Conservation (phyloP, 257 asterid species). For the Penstemon barbatus region DNA sequence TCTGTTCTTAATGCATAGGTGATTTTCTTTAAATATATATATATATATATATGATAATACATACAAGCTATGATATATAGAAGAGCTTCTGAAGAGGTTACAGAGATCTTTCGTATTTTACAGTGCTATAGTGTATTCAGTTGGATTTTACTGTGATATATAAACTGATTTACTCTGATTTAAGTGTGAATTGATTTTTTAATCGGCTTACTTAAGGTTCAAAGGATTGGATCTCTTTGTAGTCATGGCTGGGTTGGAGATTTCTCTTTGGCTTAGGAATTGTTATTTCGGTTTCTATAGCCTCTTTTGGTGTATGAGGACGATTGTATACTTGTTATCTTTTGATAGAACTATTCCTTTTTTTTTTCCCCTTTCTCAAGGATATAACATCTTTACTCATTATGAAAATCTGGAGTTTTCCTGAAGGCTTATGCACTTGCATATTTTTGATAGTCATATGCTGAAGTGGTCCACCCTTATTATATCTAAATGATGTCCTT, state of each 20-base stretch:
- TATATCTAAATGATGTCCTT: background rate
- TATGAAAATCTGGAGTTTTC: background rate
- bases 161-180: conserved; percentile 2
- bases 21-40: background rate
- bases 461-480: conserved; percentile 1
- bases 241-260: too few relatives aligned
- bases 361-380: background rate
- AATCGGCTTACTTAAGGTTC: background rate
- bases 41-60: background rate
- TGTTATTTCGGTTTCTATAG: too few relatives aligned
- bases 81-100: conserved; percentile 5
- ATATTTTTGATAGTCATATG: conserved; percentile 14
- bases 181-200: conserved; percentile 8
- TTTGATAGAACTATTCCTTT: background rate
- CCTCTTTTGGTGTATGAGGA: too few relatives aligned
- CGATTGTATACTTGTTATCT: background rate
- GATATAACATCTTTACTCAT: background rate
- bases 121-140: too few relatives aligned
- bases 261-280: too few relatives aligned
- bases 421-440: background rate
- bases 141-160: too few relatives aligned
- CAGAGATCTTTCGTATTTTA: too few relatives aligned
- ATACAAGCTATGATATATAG: conserved; percentile 2
- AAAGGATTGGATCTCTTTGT: too few relatives aligned
- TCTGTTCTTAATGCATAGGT: background rate